phyloP scores from a whole-genome alignment of 23 red algal species.

The Gracilaria gracilis region DNA sequence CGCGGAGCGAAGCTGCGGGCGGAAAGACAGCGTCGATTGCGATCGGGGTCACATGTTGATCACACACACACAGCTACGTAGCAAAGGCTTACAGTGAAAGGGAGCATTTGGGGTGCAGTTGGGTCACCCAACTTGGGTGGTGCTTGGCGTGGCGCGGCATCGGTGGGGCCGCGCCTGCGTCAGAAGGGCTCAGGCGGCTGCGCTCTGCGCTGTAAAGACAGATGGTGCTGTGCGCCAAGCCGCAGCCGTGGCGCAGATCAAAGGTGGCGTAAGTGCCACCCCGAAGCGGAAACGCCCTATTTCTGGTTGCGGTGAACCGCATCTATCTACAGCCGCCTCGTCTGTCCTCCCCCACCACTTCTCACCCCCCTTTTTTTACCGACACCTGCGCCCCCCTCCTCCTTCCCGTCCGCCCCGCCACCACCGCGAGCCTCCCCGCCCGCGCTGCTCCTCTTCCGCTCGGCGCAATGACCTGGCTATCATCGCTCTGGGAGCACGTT shows the following conservation, averaged over 20 bases:
- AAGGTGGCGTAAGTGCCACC: slow-evolving; percentile 1
- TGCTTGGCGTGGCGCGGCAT: neutral
- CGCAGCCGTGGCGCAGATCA: neutral
- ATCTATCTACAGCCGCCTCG: neutral
- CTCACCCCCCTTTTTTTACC: neutral
- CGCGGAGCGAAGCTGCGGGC: neutral
- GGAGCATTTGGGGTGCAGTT: neutral
- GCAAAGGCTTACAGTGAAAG: neutral
- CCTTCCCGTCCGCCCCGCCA: neutral
- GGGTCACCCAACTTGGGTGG: too few relatives aligned
- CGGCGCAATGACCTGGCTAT: slow-evolving; percentile 31
- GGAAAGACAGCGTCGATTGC: neutral
- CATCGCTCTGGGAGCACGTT: slow-evolving; percentile 20
- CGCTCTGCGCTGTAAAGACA: neutral
- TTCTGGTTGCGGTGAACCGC: slow-evolving; percentile 1
- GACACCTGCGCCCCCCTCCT: neutral
- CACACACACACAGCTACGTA: neutral
- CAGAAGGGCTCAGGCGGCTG: neutral
- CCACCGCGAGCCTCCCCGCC: neutral
- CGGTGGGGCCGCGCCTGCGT: neutral
- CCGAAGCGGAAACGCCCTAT: slow-evolving; percentile 25
- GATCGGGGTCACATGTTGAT: neutral
- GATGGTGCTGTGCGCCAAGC: neutral
- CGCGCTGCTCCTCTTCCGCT: neutral
- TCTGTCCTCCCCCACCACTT: neutral